Base-by-base conservation (phyloP, 305 asterid species). In the Lippia alba region DNA sequence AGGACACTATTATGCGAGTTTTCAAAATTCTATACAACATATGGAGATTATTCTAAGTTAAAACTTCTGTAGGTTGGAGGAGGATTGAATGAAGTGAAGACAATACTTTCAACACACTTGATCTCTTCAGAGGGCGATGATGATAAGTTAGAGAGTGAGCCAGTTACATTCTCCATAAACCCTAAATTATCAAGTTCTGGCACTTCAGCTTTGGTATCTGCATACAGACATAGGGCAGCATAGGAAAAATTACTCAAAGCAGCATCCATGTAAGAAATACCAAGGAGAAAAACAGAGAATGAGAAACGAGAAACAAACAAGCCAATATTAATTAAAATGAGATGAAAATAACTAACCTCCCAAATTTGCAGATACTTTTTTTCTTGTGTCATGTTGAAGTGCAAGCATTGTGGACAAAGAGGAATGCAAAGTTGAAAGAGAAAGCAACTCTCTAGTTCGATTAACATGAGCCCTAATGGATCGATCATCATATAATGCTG, bases 11-110 rank as follows among this genome's bases (percentile, higher is more conserved):
- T 54, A 36, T 20, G 60, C 39, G 58, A 51, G 54, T 48, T 24
- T 34, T 10, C 9, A 49, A 58, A 61, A 30, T 32, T 51, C 33
- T 50, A 48, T n/a, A 14, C 24, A 76, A 73, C 40, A 69, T 56
- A 18, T 48, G 61, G 48, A 44, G 41, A 56, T 11, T 49, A 17
- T 40, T 32, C 4, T n/a, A 44, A 62, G 20, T 19, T 33, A 68
- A 54, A 92, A 96, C 98, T 92, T 87, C 98, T 81, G 81, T 85
- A 74, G 87, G 91, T 81, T 61, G 96, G 98, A 65, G 97, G 96
- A 73, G 90, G 96, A 75, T 92, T 92, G 70, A 92, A 86, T 48
- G 98, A 85, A 68, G 98, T 90, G 82, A 85, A 90, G 71, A 90
- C 87, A 56, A 92, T 78, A 81, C 86, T 85, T 67, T 87, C 91